Conservation (phyloP, 1,284 basidiomycete genomes). For the Ustilago sp. region DNA sequence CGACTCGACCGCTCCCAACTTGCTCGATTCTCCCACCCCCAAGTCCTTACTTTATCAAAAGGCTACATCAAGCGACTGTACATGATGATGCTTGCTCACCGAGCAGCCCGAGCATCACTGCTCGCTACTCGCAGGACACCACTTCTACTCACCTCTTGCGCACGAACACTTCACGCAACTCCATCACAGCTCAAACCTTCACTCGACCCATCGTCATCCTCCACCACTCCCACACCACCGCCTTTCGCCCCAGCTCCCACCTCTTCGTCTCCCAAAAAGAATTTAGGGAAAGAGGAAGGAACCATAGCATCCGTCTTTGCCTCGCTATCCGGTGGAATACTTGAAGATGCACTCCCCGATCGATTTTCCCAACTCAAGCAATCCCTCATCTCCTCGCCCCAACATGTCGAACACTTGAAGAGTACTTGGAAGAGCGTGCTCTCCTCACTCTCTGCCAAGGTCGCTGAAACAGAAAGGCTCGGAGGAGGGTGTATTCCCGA, state of each 20-base stretch:
- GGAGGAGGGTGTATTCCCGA: slow-evolving; percentile 43
- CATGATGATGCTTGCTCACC: slow-evolving; percentile 1
- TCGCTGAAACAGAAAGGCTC: slow-evolving; percentile 22
- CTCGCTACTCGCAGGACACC: neutral
- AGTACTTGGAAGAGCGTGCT: slow-evolving; percentile 44
- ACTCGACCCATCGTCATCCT: slow-evolving; percentile 12
- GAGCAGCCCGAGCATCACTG: slow-evolving; percentile 11
- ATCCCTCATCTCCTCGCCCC: slow-evolving; percentile 27
- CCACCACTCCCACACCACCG: slow-evolving; percentile 6
- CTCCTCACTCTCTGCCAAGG: slow-evolving; percentile 19
- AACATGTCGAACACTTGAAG: slow-evolving; percentile 38
- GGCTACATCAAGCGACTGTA: no score
- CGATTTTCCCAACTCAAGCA: slow-evolving; percentile 52
- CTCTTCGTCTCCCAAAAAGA: slow-evolving; percentile 1
- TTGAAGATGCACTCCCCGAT: slow-evolving; percentile 52
- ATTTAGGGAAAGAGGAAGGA: slow-evolving; percentile 40
- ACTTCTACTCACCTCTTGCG: neutral
- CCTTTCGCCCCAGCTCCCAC: neutral
- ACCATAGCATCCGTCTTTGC: slow-evolving; percentile 61
- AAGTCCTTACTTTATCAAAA: neutral
- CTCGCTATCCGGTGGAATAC: slow-evolving; percentile 46
- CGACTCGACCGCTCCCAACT: no score
- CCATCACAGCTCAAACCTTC: neutral
- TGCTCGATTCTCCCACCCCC: neutral
- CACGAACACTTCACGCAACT: slow-evolving; percentile 6